A percentile compares a stretch with the other conserved stretches of the same genome.
These are phyloP conservation scores for Daldinia decipiens DNA, from an alignment of 495 filamentous ascomycete genomes.

Conservation along the genomic window DNA sequence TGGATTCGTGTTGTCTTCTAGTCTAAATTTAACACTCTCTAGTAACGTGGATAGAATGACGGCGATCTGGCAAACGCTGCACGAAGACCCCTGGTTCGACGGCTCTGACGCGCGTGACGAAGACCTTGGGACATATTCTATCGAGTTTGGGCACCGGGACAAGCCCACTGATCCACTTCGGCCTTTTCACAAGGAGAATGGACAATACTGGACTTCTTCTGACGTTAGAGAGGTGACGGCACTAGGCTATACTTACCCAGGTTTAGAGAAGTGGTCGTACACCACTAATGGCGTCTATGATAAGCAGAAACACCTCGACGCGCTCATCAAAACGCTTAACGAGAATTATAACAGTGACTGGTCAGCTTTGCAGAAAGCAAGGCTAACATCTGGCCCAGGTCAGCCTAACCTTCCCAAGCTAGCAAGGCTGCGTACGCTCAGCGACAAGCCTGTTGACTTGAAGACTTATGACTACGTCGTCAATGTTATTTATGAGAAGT, in stretches of 20 bases:
- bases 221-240: neutral
- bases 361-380: neutral
- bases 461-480: neutral
- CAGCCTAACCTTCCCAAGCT: neutral
- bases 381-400: neutral
- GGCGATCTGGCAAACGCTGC: slow-evolving; percentile 1
- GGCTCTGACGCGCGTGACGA: neutral
- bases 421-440: neutral
- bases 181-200: neutral
- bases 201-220: neutral
- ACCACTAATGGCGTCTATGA: neutral
- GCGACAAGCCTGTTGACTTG: neutral
- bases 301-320: neutral
- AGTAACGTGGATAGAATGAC: neutral
- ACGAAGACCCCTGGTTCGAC: neutral
- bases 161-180: neutral
- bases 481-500: neutral
- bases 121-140: neutral
- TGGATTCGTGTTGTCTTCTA: neutral
- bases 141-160: neutral
- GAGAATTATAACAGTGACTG: neutral
- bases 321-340: neutral
- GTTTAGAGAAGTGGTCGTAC: neutral
- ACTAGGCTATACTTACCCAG: neutral
- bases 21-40: neutral